A percentile compares a stretch with the other conserved stretches of the same genome.
These are phyloP conservation scores for Colletotrichum cuscutae DNA, from an alignment of 2,329 filamentous ascomycete species.

Conservation along the genomic window DNA sequence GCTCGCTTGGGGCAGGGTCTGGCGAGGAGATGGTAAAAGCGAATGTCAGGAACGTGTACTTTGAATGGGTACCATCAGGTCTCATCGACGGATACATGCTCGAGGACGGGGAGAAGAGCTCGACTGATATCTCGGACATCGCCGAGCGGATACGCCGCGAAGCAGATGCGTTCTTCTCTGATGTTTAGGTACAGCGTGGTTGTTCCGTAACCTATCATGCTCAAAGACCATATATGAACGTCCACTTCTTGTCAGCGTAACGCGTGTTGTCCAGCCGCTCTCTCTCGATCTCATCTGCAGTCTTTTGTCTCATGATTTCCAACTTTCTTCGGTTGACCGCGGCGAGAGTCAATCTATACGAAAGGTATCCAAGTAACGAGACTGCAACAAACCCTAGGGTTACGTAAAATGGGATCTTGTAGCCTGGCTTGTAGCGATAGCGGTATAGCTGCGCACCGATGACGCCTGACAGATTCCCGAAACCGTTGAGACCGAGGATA, in stretches of 20 bases:
- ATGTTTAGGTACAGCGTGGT: constrained; percentile 42
- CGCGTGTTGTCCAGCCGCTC: constrained; percentile 37
- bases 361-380: constrained; percentile 44
- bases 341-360: constrained; percentile 41
- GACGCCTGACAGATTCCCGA: constrained; percentile 47
- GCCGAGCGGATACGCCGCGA: constrained; percentile 50
- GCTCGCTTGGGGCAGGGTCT: background rate
- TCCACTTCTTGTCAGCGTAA: constrained; percentile 43
- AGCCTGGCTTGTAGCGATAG: constrained; percentile 44
- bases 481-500: constrained; percentile 47
- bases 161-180: constrained; percentile 54
- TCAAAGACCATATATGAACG: constrained; percentile 43
- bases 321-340: constrained; percentile 41
- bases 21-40: constrained; percentile 4
- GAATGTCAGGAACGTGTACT: constrained; percentile 62
- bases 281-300: constrained; percentile 37
- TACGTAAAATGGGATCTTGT: constrained; percentile 43
- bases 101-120: constrained; percentile 59
- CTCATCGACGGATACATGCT: constrained; percentile 66
- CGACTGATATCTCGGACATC: constrained; percentile 50
- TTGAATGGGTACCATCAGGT: constrained; percentile 66
- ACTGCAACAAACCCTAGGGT: constrained; percentile 44
- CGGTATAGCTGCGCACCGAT: constrained; percentile 44
- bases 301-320: constrained; percentile 37
- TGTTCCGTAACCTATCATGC: background rate